Evolutionary conservation across 345 rosid genomes (phyloP).

Genomic region (Triadica sebifera): DNA sequence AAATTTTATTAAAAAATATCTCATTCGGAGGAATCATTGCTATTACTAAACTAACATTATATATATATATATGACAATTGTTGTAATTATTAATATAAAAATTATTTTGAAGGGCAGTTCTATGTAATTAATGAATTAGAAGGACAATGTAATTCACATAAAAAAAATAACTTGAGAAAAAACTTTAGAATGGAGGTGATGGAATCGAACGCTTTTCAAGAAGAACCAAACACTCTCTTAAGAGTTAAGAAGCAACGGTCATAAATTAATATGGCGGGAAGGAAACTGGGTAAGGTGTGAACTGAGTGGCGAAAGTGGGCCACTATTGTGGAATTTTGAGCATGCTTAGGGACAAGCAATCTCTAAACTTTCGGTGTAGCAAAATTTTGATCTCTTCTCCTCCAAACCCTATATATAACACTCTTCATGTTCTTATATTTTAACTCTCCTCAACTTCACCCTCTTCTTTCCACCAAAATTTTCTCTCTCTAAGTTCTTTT

Average conservation of each 20-base stretch:
- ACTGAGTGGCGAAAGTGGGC: slow-evolving; percentile 44
- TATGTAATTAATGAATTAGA: too few species aligned
- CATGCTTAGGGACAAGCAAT: slow-evolving; percentile 50
- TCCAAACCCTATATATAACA: slow-evolving; percentile 29
- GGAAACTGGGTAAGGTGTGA: slow-evolving; percentile 44
- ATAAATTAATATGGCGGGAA: slow-evolving; percentile 38
- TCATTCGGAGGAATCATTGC: too few species aligned
- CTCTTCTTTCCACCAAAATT: background rate
- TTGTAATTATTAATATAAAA: too few species aligned
- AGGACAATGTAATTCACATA: too few species aligned
- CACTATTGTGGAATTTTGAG: slow-evolving; percentile 57
- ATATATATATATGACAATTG: too few species aligned
- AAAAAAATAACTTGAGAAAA: too few species aligned
- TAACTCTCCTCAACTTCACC: slow-evolving; percentile 19
- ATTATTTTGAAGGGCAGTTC: too few species aligned
- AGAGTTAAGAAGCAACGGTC: slow-evolving; percentile 39
- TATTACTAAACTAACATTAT: too few species aligned
- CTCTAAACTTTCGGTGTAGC: slow-evolving; percentile 68
- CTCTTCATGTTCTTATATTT: slow-evolving; percentile 22
- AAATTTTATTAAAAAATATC: too few species aligned
- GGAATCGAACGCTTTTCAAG: too few species aligned
- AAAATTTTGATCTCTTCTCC: slow-evolving; percentile 13
- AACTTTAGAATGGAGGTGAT: too few species aligned
- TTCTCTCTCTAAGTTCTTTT: background rate
- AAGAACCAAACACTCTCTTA: too few species aligned